Base-by-base conservation (phyloP, 2,329 filamentous ascomycete genomes). In the Tolypocladium inflatum region DNA sequence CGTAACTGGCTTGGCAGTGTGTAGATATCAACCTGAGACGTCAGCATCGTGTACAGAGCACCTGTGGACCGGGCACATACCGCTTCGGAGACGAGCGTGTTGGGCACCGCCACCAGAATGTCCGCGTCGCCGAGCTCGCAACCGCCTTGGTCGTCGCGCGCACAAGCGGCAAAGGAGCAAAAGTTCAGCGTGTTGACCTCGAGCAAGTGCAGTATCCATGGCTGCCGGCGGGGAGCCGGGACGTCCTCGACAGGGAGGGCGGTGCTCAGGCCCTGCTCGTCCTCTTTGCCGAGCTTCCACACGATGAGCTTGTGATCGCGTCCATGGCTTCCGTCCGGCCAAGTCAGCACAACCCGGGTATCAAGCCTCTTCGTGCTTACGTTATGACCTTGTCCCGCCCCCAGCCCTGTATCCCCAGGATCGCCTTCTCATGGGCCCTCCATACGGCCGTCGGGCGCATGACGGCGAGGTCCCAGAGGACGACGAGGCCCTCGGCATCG, bases 121-220 rank as follows among this genome's bases (percentile, higher is more conserved):
- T 78, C 76, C 10, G 74, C 61, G 2, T 64, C 57, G 4, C 66
- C 61, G 13, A 66, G 56, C 42, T 61, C 37, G 23, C 61, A 35
- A 63, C 56, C 41, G 43, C 53, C 37, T 10, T 62, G 61, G 8
- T 71, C 65, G 9, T 60, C 60, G 50, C 73, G 68, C 59, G 76
- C 60, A 68, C 86, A 87, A 61, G 81, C 79, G 2, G 88, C 80
- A 70, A 96, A 96, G 2, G 88, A 82, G 70, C 94, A 99, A 70
- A 97, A 99, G 69, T 97, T 99, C 75, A 97, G 83, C 1, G 93
- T 91, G 68, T 97, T 97, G 50, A 97, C 91, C 6, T 89, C 80
- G 6, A 99, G 76, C 4, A 89, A 82, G 71, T 96, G 84, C 26
- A 96, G 72, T n/a, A 97, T 76, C 91, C 90, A 96, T 37, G 94